Conservation (phyloP, 768 basidiomycete species). For the Mycena olivaceomarginata region DNA sequence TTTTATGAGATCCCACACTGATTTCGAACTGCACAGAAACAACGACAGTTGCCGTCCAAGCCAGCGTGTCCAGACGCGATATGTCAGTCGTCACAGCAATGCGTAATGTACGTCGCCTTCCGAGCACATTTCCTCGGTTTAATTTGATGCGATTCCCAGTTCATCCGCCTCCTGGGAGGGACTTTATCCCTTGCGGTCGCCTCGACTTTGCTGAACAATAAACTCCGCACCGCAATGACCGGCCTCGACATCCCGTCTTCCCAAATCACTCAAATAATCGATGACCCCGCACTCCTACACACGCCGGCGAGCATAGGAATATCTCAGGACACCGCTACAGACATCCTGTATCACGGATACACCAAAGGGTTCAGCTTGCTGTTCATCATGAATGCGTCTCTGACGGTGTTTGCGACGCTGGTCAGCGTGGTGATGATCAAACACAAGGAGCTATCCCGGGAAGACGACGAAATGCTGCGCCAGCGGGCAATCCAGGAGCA, state of each 20-base stretch:
- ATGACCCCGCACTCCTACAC: constrained; percentile 65
- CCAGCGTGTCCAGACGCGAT: constrained; percentile 80
- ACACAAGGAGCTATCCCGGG: constrained; percentile 75
- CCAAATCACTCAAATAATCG: constrained; percentile 65
- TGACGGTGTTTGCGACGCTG: constrained; percentile 73
- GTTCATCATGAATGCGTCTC: constrained; percentile 76
- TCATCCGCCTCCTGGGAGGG: constrained; percentile 82
- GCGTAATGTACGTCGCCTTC: constrained; percentile 67
- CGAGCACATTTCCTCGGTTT: background rate
- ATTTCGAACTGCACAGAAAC: constrained; percentile 58
- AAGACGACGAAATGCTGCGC: constrained; percentile 72
- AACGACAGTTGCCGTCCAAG: constrained; percentile 84
- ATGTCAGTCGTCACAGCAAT: constrained; percentile 87
- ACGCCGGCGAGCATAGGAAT: constrained; percentile 59
- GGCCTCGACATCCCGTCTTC: constrained; percentile 58
- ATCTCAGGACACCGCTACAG: constrained; percentile 56
- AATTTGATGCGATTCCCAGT: constrained; percentile 58
- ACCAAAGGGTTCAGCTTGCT: constrained; percentile 74
- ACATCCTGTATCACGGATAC: constrained; percentile 70
- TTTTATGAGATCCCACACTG: background rate
- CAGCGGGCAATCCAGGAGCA: constrained; percentile 55
- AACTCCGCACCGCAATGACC: constrained; percentile 64
- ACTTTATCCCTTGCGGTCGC: constrained; percentile 80
- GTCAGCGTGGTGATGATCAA: constrained; percentile 77
- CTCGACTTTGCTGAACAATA: constrained; percentile 77